Percentiles rank a stretch among this genome's conserved stretches.
These are phyloP conservation scores for Breviolum minutum DNA, from an alignment of 73 alveolate genomes.

Conservation along the genomic window DNA sequence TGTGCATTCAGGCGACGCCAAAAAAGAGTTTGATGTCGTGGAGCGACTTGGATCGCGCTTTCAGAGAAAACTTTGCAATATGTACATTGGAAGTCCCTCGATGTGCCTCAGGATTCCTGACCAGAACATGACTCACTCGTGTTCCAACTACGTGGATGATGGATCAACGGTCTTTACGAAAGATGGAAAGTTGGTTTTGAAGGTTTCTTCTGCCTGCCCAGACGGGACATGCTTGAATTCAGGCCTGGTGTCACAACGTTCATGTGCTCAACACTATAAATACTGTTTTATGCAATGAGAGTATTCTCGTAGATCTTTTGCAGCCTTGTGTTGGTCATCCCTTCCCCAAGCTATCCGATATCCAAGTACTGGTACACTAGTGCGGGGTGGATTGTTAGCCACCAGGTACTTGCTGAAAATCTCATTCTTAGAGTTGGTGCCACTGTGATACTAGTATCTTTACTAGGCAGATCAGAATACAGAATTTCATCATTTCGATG, in stretches of 20 bases:
- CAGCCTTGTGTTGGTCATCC: background rate
- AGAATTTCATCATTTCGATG: too few relatives aligned
- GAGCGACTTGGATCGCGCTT: background rate
- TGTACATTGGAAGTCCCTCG: background rate
- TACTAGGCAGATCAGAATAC: too few relatives aligned
- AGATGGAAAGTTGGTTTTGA: slow-evolving; percentile 46
- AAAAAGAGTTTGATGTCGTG: slow-evolving; percentile 44
- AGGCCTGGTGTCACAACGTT: background rate
- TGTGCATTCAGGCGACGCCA: slow-evolving; percentile 29
- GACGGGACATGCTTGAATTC: slow-evolving; percentile 70
- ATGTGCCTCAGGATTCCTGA: slow-evolving; percentile 56
- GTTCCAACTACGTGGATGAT: slow-evolving; percentile 81
- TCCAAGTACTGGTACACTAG: too few relatives aligned
- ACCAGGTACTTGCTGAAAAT: too few relatives aligned
- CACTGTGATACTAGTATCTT: too few relatives aligned
- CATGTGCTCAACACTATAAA: background rate
- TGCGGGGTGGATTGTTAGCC: too few relatives aligned
- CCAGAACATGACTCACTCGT: slow-evolving; percentile 93
- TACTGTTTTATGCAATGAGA: background rate
- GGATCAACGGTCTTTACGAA: slow-evolving; percentile 59
- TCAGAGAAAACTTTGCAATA: background rate
- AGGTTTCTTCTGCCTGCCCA: slow-evolving; percentile 73
- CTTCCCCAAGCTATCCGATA: too few relatives aligned
- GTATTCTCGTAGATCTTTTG: background rate
- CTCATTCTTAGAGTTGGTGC: too few relatives aligned